These are phyloP conservation scores for Microstroma glucosiphilum DNA, from an alignment of 1,284 basidiomycete genomes.

Conservation along the genomic window DNA sequence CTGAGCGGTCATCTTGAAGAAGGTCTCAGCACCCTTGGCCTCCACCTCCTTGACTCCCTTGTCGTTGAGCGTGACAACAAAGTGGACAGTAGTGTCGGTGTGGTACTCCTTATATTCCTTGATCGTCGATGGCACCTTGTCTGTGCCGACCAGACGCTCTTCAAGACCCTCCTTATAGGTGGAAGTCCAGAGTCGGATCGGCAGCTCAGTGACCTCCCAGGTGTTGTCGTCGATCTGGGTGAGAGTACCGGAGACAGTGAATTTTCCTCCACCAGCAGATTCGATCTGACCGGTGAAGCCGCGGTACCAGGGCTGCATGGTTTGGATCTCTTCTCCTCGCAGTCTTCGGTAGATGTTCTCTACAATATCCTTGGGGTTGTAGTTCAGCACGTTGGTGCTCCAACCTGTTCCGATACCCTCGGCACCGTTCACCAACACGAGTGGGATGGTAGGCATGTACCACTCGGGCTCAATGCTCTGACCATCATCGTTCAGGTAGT, in stretches of 20 bases:
- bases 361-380: conserved; percentile 86
- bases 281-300: conserved; percentile 83
- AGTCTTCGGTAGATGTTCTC: conserved; percentile 80
- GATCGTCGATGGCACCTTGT: conserved; percentile 61
- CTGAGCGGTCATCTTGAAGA: conserved; percentile 80
- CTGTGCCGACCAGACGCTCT: conserved; percentile 56
- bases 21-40: conserved; percentile 78
- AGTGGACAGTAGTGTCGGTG: conserved; percentile 86
- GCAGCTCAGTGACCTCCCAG: conserved; percentile 90
- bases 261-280: conserved; percentile 73
- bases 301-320: conserved; percentile 95
- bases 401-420: conserved; percentile 99
- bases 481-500: conserved; percentile 81
- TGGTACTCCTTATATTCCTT: conserved; percentile 57
- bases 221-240: conserved; percentile 78
- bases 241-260: conserved; percentile 71
- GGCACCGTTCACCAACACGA: conserved; percentile 86
- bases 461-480: conserved; percentile 85
- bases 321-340: conserved; percentile 72
- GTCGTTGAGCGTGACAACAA: conserved; percentile 73
- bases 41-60: conserved; percentile 81
- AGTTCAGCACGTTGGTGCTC: conserved; percentile 89
- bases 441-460: conserved; percentile 83
- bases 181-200: conserved; percentile 91
- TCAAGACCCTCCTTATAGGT: conserved; percentile 87